Base-by-base conservation (phyloP, 1,284 basidiomycete species). In the Apiotrichum laibachii region DNA sequence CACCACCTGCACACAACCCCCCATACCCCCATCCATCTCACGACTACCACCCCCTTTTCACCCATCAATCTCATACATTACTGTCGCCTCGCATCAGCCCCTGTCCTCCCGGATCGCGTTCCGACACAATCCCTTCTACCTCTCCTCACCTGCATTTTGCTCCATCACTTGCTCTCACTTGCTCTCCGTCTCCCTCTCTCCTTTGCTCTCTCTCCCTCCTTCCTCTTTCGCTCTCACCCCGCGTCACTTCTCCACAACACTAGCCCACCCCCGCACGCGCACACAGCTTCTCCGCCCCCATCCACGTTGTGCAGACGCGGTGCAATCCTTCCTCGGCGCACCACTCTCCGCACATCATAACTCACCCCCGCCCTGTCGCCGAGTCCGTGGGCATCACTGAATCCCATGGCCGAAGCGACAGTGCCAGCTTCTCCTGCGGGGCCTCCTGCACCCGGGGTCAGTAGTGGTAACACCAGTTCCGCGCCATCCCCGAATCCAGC, bases 361-460 rank as follows among this genome's bases (percentile, higher is more conserved):
- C n/a, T 16, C 34, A 42, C 31, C 51, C 40, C 9, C 52, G 52
- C 35, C 22, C 52, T 48, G 42, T 47, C 39, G 50, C 50, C 50
- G 19, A 37, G 49, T 40, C 37, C 49, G 52, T 50, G 33, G 50
- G 51, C 34, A 19, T 33, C n/a, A 10, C 35, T 18, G n/a, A n/a
- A 26, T 46, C 45, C 53, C 54, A 60, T 56, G 53, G 58, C 58
- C 50, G 58, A 60, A 39, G 50, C 50, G 53, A 42, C 57, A 55
- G 37, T 26, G 16, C 49, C 51, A 42, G 44, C 48, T 31, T 51
- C 49, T 40, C 50, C 22, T 18, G 45, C 22, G 15, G 26, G 22
- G 22, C 22, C 26, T 26, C 26, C 45, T 16, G 45, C 15, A 7
- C n/a, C 22, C 37, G 37, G 15, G 37, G 15, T 11, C 45, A 10